These are phyloP conservation scores for Cryptococcus hybrid DNA, from an alignment of 1,284 basidiomycete genomes.

Conservation along the genomic window DNA sequence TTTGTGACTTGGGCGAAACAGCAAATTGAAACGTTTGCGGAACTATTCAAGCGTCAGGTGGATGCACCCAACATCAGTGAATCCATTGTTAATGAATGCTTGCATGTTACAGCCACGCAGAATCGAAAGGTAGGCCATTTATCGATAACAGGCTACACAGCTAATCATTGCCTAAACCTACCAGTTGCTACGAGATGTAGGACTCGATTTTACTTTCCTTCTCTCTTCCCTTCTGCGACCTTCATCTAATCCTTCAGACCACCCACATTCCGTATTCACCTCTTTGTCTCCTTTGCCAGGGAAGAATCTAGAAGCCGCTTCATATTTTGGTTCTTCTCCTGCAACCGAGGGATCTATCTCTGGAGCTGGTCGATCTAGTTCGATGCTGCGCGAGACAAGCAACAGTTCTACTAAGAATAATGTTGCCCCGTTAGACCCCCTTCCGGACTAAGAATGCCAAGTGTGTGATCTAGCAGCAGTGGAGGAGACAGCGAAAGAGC, in stretches of 20 bases:
- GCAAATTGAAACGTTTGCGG: constrained; percentile 79
- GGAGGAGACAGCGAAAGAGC: not conserved
- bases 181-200: constrained; percentile 83
- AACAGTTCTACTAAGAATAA: not conserved
- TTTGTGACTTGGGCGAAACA: constrained; percentile 93
- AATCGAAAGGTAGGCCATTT: constrained; percentile 66
- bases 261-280: constrained; percentile 16
- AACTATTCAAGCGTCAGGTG: constrained; percentile 87
- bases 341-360: not conserved
- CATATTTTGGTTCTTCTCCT: no score
- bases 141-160: not conserved
- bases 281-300: constrained; percentile 7
- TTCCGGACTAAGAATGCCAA: not conserved
- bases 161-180: not conserved
- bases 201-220: constrained; percentile 86
- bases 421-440: not conserved
- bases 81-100: constrained; percentile 68
- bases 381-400: not conserved
- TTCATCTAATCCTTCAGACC: constrained; percentile 2
- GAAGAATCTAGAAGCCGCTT: not conserved
- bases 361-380: not conserved
- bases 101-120: constrained; percentile 70
- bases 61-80: constrained; percentile 74
- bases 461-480: not conserved
- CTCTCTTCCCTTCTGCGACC: constrained; percentile 64